Percentiles rank a stretch among this genome's conserved stretches.
Evolutionary conservation across 257 asterid genomes (phyloP).

Genomic region (Cynanchum wilfordii): DNA sequence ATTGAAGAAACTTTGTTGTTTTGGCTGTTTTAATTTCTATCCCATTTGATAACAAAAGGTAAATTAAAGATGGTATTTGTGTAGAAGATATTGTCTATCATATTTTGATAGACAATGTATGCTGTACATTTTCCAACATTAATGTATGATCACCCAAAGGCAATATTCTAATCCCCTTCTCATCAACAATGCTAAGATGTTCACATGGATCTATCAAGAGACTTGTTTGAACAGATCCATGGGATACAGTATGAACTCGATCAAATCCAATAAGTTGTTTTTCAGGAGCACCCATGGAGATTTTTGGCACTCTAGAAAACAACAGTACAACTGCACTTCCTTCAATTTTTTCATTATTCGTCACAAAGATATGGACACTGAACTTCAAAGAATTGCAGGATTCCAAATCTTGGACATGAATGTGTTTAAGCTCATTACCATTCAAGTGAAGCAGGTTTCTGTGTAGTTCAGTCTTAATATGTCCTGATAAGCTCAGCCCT

Average conservation of each 20-base stretch:
- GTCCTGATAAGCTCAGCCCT: constrained; percentile 39
- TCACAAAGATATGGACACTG: constrained; percentile 50
- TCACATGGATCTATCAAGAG: constrained; percentile 68
- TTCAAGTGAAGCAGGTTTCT: constrained; percentile 30
- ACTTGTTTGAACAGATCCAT: constrained; percentile 32
- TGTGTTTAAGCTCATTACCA: constrained; percentile 24
- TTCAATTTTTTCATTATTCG: constrained; percentile 51
- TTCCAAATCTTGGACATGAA: constrained; percentile 43
- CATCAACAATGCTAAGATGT: constrained; percentile 73
- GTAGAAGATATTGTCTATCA: neutral
- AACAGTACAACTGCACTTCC: constrained; percentile 67
- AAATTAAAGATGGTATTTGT: no score
- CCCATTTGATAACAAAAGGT: no score
- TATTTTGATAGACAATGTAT: constrained; percentile 41
- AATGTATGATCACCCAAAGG: constrained; percentile 67
- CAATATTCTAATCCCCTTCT: constrained; percentile 52
- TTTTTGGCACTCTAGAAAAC: constrained; percentile 36
- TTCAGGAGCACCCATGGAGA: constrained; percentile 43
- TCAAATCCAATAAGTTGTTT: constrained; percentile 71
- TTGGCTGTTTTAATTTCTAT: no score
- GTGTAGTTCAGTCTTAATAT: constrained; percentile 18
- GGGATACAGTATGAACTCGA: constrained; percentile 33
- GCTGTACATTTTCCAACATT: constrained; percentile 45
- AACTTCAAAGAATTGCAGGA: constrained; percentile 53
- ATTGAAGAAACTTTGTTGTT: no score